Base-by-base conservation (phyloP, 2,329 filamentous ascomycete genomes). In the Ophiostoma populinum region DNA sequence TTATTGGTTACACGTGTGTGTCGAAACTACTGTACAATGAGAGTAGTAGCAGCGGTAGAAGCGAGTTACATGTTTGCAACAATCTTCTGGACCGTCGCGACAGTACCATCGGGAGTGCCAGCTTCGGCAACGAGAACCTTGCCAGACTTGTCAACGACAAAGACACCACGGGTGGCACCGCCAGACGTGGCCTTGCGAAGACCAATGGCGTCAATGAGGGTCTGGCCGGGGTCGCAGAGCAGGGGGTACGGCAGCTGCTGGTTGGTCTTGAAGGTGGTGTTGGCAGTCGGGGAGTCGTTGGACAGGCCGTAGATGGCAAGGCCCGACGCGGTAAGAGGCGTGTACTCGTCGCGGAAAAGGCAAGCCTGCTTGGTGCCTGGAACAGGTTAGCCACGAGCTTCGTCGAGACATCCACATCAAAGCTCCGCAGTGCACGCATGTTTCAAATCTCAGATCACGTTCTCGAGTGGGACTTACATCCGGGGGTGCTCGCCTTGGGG, bases 281-380 rank as follows among this genome's bases (percentile, higher is more conserved):
- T 98, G 49, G 83, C 74, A 59, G 90, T 92, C 49, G 83, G 75
- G 32, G 75, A 80, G 61, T 95, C 90, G 46, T 71, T 71, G 42
- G 81, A 92, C 34, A 98, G 74, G 37, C 90, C 90, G 54, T 82
- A 95, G 58, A 98, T 83, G 51, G 75, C 67, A 40, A 92, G 71
- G 7, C 87, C 87, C 37, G 72, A 78, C 19, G 73, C 67, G 9
- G 79, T 87, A 36, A 95, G 67, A 34, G 75, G 62, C 31, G 66
- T 61, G 59, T 92, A 82, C 17, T 73, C 67, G 64, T 95, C 86
- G 50, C 90, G 79, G 68, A 98, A 95, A 46, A 87, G 65, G 59
- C 86, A 94, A 42, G 69, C 90, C 66, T 98, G 90, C 40, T 67
- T 90, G 38, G 85, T 95, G 66, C 87, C 86, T 93, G 34, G n/a